Conservation (phyloP, 208 protist species). For the Trypanosoma melophagium region DNA sequence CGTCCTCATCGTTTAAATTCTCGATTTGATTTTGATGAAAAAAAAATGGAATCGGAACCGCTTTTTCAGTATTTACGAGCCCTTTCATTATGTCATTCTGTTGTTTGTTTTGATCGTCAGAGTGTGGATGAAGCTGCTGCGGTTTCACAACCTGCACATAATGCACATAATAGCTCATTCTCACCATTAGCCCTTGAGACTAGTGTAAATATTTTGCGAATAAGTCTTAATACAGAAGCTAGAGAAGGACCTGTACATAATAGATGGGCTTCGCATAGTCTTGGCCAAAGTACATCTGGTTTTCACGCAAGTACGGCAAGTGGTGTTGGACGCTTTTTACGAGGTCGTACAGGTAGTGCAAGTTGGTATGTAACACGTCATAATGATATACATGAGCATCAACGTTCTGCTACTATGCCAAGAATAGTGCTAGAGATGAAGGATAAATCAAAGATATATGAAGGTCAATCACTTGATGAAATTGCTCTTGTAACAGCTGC, state of each 20-base stretch:
- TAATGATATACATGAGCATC: constrained; percentile 22
- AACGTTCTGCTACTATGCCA: constrained; percentile 14
- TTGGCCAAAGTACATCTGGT: background rate
- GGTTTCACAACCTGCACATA: background rate
- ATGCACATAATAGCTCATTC: background rate
- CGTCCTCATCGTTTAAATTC: background rate
- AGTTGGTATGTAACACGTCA: constrained; percentile 56
- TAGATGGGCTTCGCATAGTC: background rate
- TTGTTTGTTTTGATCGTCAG: constrained; percentile 69
- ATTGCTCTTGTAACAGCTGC: constrained; percentile 87
- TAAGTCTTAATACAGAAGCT: background rate
- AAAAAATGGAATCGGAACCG: constrained; percentile 43
- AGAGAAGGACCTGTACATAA: background rate
- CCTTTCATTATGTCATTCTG: constrained; percentile 72
- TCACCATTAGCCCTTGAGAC: background rate
- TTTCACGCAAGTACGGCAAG: constrained; percentile 3
- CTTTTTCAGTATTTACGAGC: constrained; percentile 65
- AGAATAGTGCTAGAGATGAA: constrained; percentile 33
- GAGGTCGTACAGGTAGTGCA: constrained; percentile 60
- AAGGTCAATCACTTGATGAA: constrained; percentile 92
- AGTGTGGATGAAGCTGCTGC: constrained; percentile 14
- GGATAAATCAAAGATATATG: constrained; percentile 77
- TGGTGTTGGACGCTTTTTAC: constrained; percentile 27
- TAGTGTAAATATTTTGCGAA: background rate
- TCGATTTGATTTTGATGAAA: constrained; percentile 33